These are phyloP conservation scores for Amauroascus verrucosus DNA, from an alignment of 2,329 filamentous ascomycete species.

Conservation along the genomic window DNA sequence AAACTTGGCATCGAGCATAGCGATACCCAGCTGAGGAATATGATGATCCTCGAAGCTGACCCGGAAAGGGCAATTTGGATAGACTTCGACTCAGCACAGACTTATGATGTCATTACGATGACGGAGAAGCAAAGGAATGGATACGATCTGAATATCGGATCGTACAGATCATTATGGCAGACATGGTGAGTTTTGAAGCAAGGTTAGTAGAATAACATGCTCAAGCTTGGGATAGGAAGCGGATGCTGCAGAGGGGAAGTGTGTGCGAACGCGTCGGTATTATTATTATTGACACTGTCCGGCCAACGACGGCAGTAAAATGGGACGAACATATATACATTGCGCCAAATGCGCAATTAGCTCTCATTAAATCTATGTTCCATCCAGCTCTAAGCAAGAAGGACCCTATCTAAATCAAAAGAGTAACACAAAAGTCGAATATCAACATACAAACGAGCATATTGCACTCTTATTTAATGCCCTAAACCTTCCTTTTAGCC, in stretches of 20 bases:
- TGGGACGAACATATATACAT: too few species aligned
- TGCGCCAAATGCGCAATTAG: not conserved
- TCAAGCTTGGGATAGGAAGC: too few species aligned
- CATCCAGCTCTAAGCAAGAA: not conserved
- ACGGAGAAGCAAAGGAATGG: slow-evolving; percentile 1
- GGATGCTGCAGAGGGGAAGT: too few species aligned
- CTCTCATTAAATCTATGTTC: slow-evolving; percentile 1
- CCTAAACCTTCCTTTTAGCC: slow-evolving; percentile 20
- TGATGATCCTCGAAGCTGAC: slow-evolving; percentile 19
- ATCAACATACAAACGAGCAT: not conserved
- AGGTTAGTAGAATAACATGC: too few species aligned
- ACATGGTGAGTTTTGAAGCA: too few species aligned
- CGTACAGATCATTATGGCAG: too few species aligned
- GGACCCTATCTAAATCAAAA: not conserved
- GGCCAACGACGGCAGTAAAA: too few species aligned
- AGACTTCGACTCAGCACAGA: slow-evolving; percentile 21
- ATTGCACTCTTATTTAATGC: not conserved
- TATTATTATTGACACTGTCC: too few species aligned
- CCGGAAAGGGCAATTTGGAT: slow-evolving; percentile 19
- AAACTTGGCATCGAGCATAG: slow-evolving; percentile 18
- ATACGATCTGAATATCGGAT: not conserved
- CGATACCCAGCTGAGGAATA: slow-evolving; percentile 22
- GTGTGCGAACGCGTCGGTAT: too few species aligned
- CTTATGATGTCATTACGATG: too few species aligned
- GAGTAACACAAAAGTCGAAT: not conserved